Conservation (phyloP, 495 filamentous ascomycete genomes). For the Parachaetomium inaequale region DNA sequence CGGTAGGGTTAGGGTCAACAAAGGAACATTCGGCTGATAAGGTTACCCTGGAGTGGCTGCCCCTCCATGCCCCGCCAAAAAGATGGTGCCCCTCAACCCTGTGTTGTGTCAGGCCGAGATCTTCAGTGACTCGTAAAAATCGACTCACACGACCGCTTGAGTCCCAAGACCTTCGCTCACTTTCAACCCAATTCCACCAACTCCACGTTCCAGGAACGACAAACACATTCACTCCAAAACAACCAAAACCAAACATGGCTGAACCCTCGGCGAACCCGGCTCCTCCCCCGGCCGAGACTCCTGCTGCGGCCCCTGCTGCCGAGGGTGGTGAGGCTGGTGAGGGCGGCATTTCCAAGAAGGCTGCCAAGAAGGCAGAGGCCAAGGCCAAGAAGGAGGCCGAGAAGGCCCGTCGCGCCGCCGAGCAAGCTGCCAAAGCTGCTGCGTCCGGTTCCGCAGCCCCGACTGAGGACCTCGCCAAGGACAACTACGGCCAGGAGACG, state of each 20-base stretch:
- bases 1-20: conserved; percentile 3
- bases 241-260: conserved; percentile 21
- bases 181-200: neutral
- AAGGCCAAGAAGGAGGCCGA: conserved; percentile 53
- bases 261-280: conserved; percentile 20
- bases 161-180: neutral
- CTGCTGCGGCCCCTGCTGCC: conserved; percentile 16
- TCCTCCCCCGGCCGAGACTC: conserved; percentile 25
- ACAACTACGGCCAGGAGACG: conserved; percentile 60
- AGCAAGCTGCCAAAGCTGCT: conserved; percentile 43
- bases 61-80: conserved; percentile 27
- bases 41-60: neutral
- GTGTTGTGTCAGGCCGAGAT: conserved; percentile 20
- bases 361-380: conserved; percentile 53
- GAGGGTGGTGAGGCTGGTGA: conserved; percentile 24
- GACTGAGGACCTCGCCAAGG: conserved; percentile 64
- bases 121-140: conserved; percentile 19
- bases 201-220: neutral
- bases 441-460: conserved; percentile 50
- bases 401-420: conserved; percentile 51
- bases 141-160: neutral
- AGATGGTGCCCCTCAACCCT: conserved; percentile 23
- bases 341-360: conserved; percentile 49
- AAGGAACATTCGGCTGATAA: conserved; percentile 8
- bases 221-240: neutral